Percentiles rank a stretch among this genome's conserved stretches.
These are phyloP conservation scores for Fomitopsis palustris DNA, from an alignment of 1,284 basidiomycete genomes.

Conservation along the genomic window DNA sequence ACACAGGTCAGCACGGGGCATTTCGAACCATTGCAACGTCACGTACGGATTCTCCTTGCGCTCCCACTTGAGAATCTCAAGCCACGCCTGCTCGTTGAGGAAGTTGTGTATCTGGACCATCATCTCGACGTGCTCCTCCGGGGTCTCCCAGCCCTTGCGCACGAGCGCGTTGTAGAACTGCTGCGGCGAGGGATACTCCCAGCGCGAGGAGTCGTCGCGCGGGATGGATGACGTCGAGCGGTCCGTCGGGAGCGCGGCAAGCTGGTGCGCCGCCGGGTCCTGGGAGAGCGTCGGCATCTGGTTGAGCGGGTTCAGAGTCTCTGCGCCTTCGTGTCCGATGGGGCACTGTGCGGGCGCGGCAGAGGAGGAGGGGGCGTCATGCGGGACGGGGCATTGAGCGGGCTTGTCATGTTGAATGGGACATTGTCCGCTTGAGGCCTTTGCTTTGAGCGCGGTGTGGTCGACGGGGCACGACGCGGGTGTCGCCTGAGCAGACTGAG, in stretches of 20 bases:
- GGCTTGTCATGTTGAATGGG: conserved; percentile 12
- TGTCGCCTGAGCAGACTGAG: conserved; percentile 19
- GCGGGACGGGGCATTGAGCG: conserved; percentile 46
- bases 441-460: conserved; percentile 20
- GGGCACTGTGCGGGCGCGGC: conserved; percentile 39
- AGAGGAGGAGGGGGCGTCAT: conserved; percentile 22
- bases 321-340: conserved; percentile 38
- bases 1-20: conserved; percentile 6
- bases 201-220: conserved; percentile 56
- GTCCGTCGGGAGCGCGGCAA: conserved; percentile 65
- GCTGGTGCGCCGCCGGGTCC: conserved; percentile 56
- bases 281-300: conserved; percentile 87
- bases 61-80: conserved; percentile 95
- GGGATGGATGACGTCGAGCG: conserved; percentile 86
- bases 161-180: conserved; percentile 99
- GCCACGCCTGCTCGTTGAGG: conserved; percentile 95
- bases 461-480: conserved; percentile 39
- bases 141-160: conserved; percentile 97
- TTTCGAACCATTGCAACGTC: background rate
- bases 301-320: conserved; percentile 76
- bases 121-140: conserved; percentile 92
- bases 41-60: conserved; percentile 56
- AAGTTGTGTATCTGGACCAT: conserved; percentile 99
- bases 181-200: conserved; percentile 99
- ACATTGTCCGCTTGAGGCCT: conserved; percentile 9